Percentiles rank a stretch among this genome's conserved stretches.
phyloP scores from a whole-genome alignment of 1,284 basidiomycete genomes.

The Meira nashicola region DNA sequence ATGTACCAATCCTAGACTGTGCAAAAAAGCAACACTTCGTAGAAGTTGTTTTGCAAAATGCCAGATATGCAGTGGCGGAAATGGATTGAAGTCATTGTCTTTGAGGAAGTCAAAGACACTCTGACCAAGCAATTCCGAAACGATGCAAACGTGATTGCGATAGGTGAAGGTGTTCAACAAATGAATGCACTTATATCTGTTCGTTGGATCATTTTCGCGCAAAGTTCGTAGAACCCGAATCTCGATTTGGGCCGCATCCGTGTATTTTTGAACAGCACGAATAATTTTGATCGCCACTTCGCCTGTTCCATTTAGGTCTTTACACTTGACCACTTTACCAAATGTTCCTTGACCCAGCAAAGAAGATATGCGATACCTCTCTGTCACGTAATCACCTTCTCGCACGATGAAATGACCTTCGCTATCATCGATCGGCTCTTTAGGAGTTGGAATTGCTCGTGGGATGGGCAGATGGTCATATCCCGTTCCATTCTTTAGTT shows the following conservation, averaged over 20 bases:
- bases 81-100: slow-evolving; percentile 93
- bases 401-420: slow-evolving; percentile 55
- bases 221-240: slow-evolving; percentile 88
- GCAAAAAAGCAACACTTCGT: slow-evolving; percentile 88
- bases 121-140: slow-evolving; percentile 91
- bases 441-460: not conserved
- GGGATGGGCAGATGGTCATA: too few relatives aligned
- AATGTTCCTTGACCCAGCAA: slow-evolving; percentile 96
- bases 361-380: slow-evolving; percentile 65
- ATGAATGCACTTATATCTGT: slow-evolving; percentile 95
- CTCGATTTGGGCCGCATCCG: slow-evolving; percentile 98
- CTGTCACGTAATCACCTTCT: slow-evolving; percentile 46
- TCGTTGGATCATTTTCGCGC: slow-evolving; percentile 81
- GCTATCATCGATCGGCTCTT: slow-evolving; percentile 49
- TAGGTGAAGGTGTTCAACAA: slow-evolving; percentile 91
- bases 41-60: slow-evolving; percentile 87
- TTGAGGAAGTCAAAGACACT: slow-evolving; percentile 99
- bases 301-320: slow-evolving; percentile 60
- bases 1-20: slow-evolving; percentile 84
- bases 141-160: slow-evolving; percentile 94
- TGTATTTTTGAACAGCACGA: slow-evolving; percentile 59
- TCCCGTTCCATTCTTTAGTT: too few relatives aligned
- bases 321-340: slow-evolving; percentile 94
- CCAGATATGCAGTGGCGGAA: slow-evolving; percentile 93
- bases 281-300: slow-evolving; percentile 98